These are phyloP conservation scores for Tympanopsis confertula DNA, from an alignment of 2,329 filamentous ascomycete species.

Conservation along the genomic window DNA sequence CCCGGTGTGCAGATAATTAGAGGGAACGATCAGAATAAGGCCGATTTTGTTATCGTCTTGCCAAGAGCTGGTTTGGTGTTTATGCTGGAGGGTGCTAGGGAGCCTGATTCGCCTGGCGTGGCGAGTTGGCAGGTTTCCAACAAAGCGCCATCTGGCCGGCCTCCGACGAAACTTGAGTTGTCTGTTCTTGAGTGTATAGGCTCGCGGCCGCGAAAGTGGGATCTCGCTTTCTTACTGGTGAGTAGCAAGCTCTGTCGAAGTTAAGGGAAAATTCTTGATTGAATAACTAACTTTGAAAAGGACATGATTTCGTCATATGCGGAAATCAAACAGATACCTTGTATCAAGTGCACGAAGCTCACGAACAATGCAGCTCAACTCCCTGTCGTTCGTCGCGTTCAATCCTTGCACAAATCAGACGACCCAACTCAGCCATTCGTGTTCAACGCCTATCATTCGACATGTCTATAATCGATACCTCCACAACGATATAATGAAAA, in stretches of 20 bases:
- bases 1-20: neutral
- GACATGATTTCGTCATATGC: constrained; percentile 27
- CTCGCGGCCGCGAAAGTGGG: constrained; percentile 20
- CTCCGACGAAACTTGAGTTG: constrained; percentile 17
- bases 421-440: constrained; percentile 5
- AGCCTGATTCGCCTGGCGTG: constrained; percentile 6
- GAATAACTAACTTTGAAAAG: no score
- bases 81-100: constrained; percentile 13
- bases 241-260: constrained; percentile 5
- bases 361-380: constrained; percentile 23
- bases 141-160: constrained; percentile 10
- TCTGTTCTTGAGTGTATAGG: constrained; percentile 20
- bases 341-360: constrained; percentile 21
- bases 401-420: constrained; percentile 7
- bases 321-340: constrained; percentile 22
- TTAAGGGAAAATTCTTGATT: no score
- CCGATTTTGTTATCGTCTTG: constrained; percentile 14
- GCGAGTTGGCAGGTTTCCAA: constrained; percentile 17
- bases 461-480: neutral
- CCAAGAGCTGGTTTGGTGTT: constrained; percentile 19
- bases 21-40: constrained; percentile 7
- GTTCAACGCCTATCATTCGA: neutral
- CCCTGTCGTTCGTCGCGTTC: constrained; percentile 19
- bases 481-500: no score
- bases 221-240: constrained; percentile 23